Conservation (phyloP, 2,329 filamentous ascomycete genomes). For the Rhexocercosporidium sp. region DNA sequence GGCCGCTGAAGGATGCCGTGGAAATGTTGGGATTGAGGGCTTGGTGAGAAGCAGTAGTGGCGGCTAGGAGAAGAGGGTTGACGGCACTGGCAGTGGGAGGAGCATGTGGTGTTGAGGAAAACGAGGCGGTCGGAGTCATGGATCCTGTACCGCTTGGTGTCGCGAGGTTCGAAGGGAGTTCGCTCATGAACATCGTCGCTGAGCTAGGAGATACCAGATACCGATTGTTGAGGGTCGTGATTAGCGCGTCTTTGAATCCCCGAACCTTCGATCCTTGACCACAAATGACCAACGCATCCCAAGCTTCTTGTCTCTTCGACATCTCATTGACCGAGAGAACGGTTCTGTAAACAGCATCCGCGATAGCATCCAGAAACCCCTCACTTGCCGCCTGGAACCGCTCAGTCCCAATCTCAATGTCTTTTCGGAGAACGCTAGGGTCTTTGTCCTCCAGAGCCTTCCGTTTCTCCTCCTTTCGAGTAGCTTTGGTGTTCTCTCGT, state of each 20-base stretch:
- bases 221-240: slow-evolving; percentile 78
- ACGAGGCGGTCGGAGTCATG: slow-evolving; percentile 72
- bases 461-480: slow-evolving; percentile 39
- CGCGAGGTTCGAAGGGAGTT: slow-evolving; percentile 90
- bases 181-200: slow-evolving; percentile 95
- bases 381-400: slow-evolving; percentile 73
- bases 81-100: slow-evolving; percentile 67
- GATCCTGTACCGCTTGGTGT: slow-evolving; percentile 90
- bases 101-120: slow-evolving; percentile 57
- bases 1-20: slow-evolving; percentile 42
- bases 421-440: slow-evolving; percentile 63
- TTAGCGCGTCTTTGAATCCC: slow-evolving; percentile 88
- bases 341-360: slow-evolving; percentile 80
- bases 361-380: slow-evolving; percentile 80
- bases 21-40: slow-evolving; percentile 46
- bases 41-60: slow-evolving; percentile 68
- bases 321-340: slow-evolving; percentile 84
- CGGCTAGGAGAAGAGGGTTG: slow-evolving; percentile 90
- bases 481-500: slow-evolving; percentile 39
- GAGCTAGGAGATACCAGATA: slow-evolving; percentile 92
- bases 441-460: slow-evolving; percentile 40
- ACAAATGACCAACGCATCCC: slow-evolving; percentile 91
- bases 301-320: slow-evolving; percentile 82
- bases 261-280: slow-evolving; percentile 78
- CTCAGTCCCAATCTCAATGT: slow-evolving; percentile 80